A percentile compares a stretch with the other conserved stretches of the same genome.
phyloP scores from a whole-genome alignment of 2,329 filamentous ascomycete species.

The Bipolaris oryzae region DNA sequence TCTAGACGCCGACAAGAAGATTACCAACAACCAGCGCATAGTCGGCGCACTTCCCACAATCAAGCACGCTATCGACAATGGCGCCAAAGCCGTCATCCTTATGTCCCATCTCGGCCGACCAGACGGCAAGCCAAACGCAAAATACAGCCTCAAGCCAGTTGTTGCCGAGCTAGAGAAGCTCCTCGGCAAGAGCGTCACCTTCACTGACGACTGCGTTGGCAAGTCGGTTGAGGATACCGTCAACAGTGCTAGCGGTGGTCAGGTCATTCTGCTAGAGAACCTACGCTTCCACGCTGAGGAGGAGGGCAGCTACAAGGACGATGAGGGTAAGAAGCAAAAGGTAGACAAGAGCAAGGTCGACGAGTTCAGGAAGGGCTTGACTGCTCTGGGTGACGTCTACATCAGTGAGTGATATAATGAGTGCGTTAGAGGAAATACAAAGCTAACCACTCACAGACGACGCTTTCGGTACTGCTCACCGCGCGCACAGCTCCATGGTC shows the following conservation, averaged over 20 bases:
- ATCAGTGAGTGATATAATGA: conserved; percentile 70
- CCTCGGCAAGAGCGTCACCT: conserved; percentile 81
- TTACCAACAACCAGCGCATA: conserved; percentile 99
- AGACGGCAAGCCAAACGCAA: conserved; percentile 84
- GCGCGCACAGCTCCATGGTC: conserved; percentile 99
- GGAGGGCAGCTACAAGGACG: conserved; percentile 94
- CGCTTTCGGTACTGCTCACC: conserved; percentile 97
- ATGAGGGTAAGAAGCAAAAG: conserved; percentile 95
- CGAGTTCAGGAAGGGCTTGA: conserved; percentile 93
- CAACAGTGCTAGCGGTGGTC: conserved; percentile 78
- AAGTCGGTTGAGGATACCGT: conserved; percentile 88
- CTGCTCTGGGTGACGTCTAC: conserved; percentile 91
- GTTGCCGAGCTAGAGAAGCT: conserved; percentile 91
- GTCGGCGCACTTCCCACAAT: conserved; percentile 94
- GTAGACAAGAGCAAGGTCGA: conserved; percentile 92
- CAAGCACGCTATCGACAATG: conserved; percentile 88
- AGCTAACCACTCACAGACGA: conserved; percentile 68
- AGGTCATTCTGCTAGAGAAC: conserved; percentile 94
- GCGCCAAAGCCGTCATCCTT: conserved; percentile 89
- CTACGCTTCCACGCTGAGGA: conserved; percentile 98
- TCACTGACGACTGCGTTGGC: conserved; percentile 90
- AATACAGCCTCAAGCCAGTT: conserved; percentile 95
- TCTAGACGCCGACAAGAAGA: conserved; percentile 87
- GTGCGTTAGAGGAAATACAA: neutral
- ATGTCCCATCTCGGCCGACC: conserved; percentile 99